phyloP scores from a whole-genome alignment of 257 asterid species.

The Datura wrightii region DNA sequence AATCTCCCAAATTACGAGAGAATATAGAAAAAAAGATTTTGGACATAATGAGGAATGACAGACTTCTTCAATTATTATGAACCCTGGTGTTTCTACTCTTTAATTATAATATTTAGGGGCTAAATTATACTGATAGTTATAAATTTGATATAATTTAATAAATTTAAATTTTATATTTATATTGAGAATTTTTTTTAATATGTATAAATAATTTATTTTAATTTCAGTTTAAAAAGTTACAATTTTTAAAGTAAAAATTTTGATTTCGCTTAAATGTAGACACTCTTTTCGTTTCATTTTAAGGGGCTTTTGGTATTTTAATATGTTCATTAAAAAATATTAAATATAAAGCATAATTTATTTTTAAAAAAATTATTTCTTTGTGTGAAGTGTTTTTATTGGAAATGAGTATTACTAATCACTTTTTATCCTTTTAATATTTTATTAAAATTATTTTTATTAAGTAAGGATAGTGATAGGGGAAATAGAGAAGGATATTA shows the following conservation, averaged over 20 bases:
- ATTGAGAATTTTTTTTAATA: background rate
- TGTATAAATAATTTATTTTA: background rate
- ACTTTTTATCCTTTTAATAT: background rate
- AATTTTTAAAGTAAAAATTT: too few relatives aligned
- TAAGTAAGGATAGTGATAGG: too few relatives aligned
- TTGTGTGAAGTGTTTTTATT: background rate
- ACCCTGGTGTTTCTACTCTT: background rate
- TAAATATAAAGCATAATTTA: background rate
- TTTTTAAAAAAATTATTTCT: background rate
- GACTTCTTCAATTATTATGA: slow-evolving; percentile 14
- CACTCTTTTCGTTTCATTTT: background rate
- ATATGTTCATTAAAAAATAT: background rate
- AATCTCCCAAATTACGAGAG: slow-evolving; percentile 33
- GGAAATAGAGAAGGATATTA: too few relatives aligned
- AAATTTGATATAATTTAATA: background rate
- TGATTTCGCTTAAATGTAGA: background rate
- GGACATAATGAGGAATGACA: slow-evolving; percentile 23
- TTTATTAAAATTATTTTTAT: background rate
- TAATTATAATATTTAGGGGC: background rate
- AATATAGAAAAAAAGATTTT: slow-evolving; percentile 24
- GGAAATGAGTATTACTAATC: background rate
- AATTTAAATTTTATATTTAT: background rate
- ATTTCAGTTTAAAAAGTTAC: too few relatives aligned
- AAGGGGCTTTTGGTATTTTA: background rate
- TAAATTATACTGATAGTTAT: background rate